A percentile compares a stretch with the other conserved stretches of the same genome.
phyloP scores from a whole-genome alignment of 805 yeast genomes.

The Monosporozyma aquatica region DNA sequence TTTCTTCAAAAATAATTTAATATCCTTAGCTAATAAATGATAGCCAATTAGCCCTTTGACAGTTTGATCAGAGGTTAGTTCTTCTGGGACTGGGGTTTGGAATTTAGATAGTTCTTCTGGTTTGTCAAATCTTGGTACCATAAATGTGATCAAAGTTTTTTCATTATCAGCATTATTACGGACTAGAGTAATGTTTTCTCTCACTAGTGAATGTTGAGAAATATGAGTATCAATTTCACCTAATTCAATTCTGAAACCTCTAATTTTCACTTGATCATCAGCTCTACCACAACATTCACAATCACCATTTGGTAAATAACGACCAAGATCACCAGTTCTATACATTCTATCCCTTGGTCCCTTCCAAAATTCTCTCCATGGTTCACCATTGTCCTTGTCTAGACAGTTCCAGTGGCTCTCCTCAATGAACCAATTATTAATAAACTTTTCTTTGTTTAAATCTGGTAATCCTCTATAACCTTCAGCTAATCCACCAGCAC shows the following conservation, averaged over 20 bases:
- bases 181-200: conserved; percentile 89
- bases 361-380: conserved; percentile 73
- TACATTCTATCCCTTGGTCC: conserved; percentile 95
- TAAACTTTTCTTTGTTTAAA: conserved; percentile 75
- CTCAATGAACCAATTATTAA: conserved; percentile 83
- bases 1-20: conserved; percentile 74
- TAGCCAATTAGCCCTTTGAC: conserved; percentile 73
- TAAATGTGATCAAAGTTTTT: conserved; percentile 80
- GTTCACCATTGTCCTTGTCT: conserved; percentile 41
- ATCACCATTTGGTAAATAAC: conserved; percentile 94
- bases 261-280: conserved; percentile 95
- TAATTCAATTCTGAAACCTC: conserved; percentile 96
- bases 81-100: conserved; percentile 37
- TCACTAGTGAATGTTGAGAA: conserved; percentile 83
- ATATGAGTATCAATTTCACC: conserved; percentile 98
- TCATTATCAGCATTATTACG: conserved; percentile 89
- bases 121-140: conserved; percentile 68
- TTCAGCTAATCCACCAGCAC: conserved; percentile 97
- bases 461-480: conserved; percentile 92
- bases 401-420: conserved; percentile 51
- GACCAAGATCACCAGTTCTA: conserved; percentile 95
- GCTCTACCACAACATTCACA: conserved; percentile 98
- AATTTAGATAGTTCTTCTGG: conserved; percentile 38
- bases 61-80: conserved; percentile 45
- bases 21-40: conserved; percentile 66